Percentiles rank a stretch among this genome's conserved stretches.
phyloP scores from a whole-genome alignment of 179 eudicot species.

The Silene coronaria region DNA sequence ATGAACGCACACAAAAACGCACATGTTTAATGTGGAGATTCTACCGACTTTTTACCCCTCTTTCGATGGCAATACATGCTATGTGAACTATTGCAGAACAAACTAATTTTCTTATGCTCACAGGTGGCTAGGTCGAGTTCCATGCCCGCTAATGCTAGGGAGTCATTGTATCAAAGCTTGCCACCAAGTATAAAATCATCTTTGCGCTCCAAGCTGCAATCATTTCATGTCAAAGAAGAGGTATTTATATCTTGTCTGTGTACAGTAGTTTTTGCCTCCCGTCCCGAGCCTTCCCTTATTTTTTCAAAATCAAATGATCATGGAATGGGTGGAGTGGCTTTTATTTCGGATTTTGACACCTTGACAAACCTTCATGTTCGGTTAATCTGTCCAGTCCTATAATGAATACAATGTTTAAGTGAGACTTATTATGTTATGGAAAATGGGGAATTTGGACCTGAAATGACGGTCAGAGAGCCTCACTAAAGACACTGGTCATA shows the following conservation, averaged over 20 bases:
- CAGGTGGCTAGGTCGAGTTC: conserved; percentile 85
- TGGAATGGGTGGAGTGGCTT: not conserved
- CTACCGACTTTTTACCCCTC: not conserved
- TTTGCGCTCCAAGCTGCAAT: conserved; percentile 67
- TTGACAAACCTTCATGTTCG: not conserved
- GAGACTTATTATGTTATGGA: too few relatives aligned
- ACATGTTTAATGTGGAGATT: not conserved
- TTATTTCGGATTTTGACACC: not conserved
- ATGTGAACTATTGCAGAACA: too few relatives aligned
- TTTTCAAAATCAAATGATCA: not conserved
- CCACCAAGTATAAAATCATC: conserved; percentile 81
- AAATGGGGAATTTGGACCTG: too few relatives aligned
- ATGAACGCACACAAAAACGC: not conserved
- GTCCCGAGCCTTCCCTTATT: not conserved
- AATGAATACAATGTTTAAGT: not conserved
- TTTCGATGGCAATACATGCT: too few relatives aligned
- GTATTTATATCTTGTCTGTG: conserved; percentile 22
- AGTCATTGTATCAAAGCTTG: conserved; percentile 78
- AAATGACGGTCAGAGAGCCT: too few relatives aligned
- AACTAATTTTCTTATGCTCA: conserved; percentile 14
- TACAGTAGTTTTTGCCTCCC: not conserved
- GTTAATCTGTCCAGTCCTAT: not conserved
- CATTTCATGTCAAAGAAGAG: conserved; percentile 66
- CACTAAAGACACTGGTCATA: too few relatives aligned
- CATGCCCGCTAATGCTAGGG: conserved; percentile 77